Evolutionary conservation across 257 asterid species (phyloP).

Genomic region (Ophiorrhiza pumila): DNA sequence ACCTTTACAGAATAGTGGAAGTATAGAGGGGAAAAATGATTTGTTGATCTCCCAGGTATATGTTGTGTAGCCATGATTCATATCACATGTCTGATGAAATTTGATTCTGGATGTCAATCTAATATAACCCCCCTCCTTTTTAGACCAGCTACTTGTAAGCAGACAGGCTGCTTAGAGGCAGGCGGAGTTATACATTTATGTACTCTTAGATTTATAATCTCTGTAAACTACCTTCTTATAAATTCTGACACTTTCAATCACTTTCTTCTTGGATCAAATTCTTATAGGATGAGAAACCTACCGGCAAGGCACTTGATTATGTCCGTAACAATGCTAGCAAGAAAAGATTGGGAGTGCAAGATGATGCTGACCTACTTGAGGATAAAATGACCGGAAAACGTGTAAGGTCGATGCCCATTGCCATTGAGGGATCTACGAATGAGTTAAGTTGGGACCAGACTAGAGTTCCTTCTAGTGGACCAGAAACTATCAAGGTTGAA

Average conservation of each 20-base stretch:
- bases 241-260: conserved; percentile 13
- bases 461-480: conserved; percentile 36
- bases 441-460: conserved; percentile 44
- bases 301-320: conserved; percentile 29
- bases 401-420: conserved; percentile 40
- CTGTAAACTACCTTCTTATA: not conserved
- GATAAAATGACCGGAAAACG: conserved; percentile 70
- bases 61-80: conserved; percentile 33
- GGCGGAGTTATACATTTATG: too few species aligned
- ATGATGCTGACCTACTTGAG: conserved; percentile 40
- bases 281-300: conserved; percentile 64
- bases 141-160: too few species aligned
- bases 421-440: conserved; percentile 42
- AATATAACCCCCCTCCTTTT: too few species aligned
- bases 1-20: conserved; percentile 42
- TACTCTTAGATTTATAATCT: conserved; percentile 6
- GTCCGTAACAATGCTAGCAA: conserved; percentile 42
- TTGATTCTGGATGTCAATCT: too few species aligned
- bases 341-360: conserved; percentile 60
- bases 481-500: conserved; percentile 38
- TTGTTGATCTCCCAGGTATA: conserved; percentile 32
- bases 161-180: too few species aligned
- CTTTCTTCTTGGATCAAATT: conserved; percentile 11
- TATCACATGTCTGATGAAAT: too few species aligned
- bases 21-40: conserved; percentile 39